These are phyloP conservation scores for Daldinia loculata DNA, from an alignment of 495 filamentous ascomycete genomes.

Conservation along the genomic window DNA sequence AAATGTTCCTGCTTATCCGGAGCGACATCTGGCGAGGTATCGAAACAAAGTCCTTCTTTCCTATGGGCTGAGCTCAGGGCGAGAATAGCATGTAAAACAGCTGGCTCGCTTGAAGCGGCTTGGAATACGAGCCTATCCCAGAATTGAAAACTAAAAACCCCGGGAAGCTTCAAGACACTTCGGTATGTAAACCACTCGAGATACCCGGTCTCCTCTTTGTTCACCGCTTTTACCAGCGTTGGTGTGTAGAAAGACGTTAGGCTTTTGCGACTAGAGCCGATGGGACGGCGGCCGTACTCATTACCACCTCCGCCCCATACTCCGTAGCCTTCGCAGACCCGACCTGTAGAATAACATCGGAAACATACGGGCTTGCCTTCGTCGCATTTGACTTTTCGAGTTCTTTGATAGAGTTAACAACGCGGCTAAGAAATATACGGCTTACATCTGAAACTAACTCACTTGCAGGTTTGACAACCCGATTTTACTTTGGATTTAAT, in stretches of 20 bases:
- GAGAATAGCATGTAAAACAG: constrained; percentile 61
- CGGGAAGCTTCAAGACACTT: constrained; percentile 54
- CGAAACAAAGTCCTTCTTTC: constrained; percentile 27
- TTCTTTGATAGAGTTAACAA: constrained; percentile 40
- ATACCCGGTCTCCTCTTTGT: constrained; percentile 42
- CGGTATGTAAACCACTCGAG: constrained; percentile 56
- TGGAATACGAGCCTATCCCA: constrained; percentile 61
- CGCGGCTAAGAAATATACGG: background rate
- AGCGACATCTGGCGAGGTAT: background rate
- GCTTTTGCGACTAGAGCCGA: constrained; percentile 4
- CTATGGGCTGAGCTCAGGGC: constrained; percentile 58
- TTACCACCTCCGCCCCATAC: constrained; percentile 61
- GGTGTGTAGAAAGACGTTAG: constrained; percentile 12
- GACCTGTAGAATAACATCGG: constrained; percentile 63
- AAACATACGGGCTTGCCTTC: constrained; percentile 63
- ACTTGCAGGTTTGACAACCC: constrained; percentile 66
- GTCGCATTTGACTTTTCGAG: constrained; percentile 66
- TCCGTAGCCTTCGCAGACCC: constrained; percentile 66
- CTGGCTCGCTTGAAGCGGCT: constrained; percentile 54
- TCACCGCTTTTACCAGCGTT: constrained; percentile 19
- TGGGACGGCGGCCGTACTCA: constrained; percentile 31
- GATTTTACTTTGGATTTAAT: constrained; percentile 51
- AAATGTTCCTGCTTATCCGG: constrained; percentile 48
- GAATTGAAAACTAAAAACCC: constrained; percentile 54
- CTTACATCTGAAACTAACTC: constrained; percentile 25